These are phyloP conservation scores for Dacryopinax spathularia DNA, from an alignment of 768 basidiomycete genomes.

Conservation along the genomic window DNA sequence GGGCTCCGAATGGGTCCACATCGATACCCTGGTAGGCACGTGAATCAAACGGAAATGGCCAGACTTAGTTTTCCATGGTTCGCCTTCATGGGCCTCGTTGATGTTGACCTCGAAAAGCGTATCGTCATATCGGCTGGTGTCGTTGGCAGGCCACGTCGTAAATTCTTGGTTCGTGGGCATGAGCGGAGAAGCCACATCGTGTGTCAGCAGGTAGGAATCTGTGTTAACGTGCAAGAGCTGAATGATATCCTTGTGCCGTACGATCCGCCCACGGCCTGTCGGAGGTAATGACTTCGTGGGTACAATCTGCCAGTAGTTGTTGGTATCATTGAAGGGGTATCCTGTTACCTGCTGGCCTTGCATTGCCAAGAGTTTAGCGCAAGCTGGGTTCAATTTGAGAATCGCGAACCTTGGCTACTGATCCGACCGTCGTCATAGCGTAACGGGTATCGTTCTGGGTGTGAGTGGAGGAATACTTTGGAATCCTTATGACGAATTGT, in stretches of 20 bases:
- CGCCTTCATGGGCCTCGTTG: slow-evolving; percentile 56
- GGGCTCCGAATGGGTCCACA: slow-evolving; percentile 80
- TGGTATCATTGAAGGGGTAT: slow-evolving; percentile 83
- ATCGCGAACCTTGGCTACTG: slow-evolving; percentile 62
- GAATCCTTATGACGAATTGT: slow-evolving; percentile 84
- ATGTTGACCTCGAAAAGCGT: slow-evolving; percentile 74
- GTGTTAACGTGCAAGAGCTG: slow-evolving; percentile 83
- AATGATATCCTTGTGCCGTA: slow-evolving; percentile 77
- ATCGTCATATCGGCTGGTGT: slow-evolving; percentile 65
- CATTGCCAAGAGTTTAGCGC: slow-evolving; percentile 4
- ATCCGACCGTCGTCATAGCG: slow-evolving; percentile 92
- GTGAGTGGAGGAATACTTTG: slow-evolving; percentile 88
- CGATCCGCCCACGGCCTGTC: slow-evolving; percentile 80
- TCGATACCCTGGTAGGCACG: slow-evolving; percentile 72
- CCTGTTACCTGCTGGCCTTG: slow-evolving; percentile 91
- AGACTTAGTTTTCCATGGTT: slow-evolving; percentile 85
- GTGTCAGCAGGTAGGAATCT: slow-evolving; percentile 69
- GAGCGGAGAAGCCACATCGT: slow-evolving; percentile 92
- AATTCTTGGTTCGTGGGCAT: slow-evolving; percentile 99
- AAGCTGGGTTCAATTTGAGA: slow-evolving; percentile 4
- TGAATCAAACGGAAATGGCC: slow-evolving; percentile 87
- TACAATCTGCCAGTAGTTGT: slow-evolving; percentile 91
- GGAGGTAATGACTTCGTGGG: slow-evolving; percentile 93
- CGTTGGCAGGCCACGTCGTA: slow-evolving; percentile 77
- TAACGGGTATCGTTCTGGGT: slow-evolving; percentile 77